Base-by-base conservation (phyloP, 495 filamentous ascomycete genomes). In the Aspergillus asperescens region DNA sequence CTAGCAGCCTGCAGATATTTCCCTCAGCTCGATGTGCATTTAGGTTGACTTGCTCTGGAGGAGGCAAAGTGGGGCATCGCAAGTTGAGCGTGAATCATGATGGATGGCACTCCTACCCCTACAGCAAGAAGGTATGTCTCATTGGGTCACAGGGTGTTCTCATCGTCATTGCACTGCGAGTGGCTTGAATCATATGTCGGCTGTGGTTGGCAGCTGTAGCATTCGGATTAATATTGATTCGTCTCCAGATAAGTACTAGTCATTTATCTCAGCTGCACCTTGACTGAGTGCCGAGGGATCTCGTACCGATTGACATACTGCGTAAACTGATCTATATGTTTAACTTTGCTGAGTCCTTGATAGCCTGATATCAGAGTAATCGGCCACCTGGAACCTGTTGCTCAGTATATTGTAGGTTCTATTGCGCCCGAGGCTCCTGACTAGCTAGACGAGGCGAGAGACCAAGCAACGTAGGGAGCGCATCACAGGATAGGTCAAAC, bases 51-150 rank as follows among this genome's bases (percentile, higher is more conserved):
- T n/a, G n/a, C n/a, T n/a, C n/a, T n/a, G n/a, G n/a, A n/a, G n/a
- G n/a, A 32, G 42, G 29, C 31, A 27, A 38, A 38, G 55, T 57
- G 55, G 55, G 55, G 55, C 45, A 46, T 38, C 40, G 23, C 24
- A 37, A 43, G 18, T 46, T 24, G 27, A 56, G 48, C 50, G 40
- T 52, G 48, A n/a, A 35, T 16, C n/a, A 16, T 35, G n/a, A n/a
- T n/a, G 55, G 9, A 53, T 44, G 32, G 40, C 49, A 58, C 55
- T 58, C 55, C 31, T 50, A 40, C 48, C 53, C 52, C 52, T 55
- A 41, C 41, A 46, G 34, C 22, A 19, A 5, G 23, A 24, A 16
- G 34, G 24, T 41, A 39, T 5, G 23, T 22, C 15, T 16, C 18
- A 44, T 46, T 32, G 35, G 42, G 38, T 43, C 53, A 50, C 34